Percentiles rank a stretch among this genome's conserved stretches.
phyloP scores from a whole-genome alignment of 225 moss, liverwort and hornwort genomes.

The Polytrichum formosum region DNA sequence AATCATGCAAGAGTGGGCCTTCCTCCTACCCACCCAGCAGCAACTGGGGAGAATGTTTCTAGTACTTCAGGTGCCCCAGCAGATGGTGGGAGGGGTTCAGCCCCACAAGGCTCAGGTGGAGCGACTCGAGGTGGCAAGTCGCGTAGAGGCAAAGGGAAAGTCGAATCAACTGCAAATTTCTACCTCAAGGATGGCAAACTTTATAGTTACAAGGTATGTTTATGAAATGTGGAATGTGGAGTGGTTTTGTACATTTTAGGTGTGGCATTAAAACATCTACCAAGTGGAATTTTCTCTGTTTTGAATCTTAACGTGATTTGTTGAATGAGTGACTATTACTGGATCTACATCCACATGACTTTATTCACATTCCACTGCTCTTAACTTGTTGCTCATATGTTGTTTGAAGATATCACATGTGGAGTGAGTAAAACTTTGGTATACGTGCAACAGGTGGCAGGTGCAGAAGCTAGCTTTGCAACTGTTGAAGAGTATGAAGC shows the following conservation, averaged over 20 bases:
- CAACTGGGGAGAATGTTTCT: slow-evolving; percentile 20
- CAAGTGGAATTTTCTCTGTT: no score
- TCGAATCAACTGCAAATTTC: slow-evolving; percentile 62
- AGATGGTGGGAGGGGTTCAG: slow-evolving; percentile 23
- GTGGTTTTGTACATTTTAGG: not conserved
- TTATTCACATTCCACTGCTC: no score
- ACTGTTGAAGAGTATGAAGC: slow-evolving; percentile 80
- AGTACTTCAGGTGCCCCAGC: slow-evolving; percentile 20
- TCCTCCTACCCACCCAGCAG: slow-evolving; percentile 2
- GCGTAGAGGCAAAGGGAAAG: slow-evolving; percentile 67
- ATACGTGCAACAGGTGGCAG: slow-evolving; percentile 31
- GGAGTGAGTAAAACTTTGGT: not conserved
- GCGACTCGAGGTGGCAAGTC: slow-evolving; percentile 49
- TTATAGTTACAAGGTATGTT: slow-evolving; percentile 76
- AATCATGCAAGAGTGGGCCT: slow-evolving; percentile 26
- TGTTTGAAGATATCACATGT: no score
- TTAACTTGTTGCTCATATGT: no score
- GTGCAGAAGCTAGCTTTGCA: slow-evolving; percentile 70
- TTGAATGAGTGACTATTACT: no score
- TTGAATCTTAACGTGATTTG: no score
- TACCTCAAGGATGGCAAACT: slow-evolving; percentile 91
- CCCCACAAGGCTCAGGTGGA: slow-evolving; percentile 24
- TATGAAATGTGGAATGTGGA: not conserved
- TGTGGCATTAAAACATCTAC: no score
- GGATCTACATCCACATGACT: no score